Evolutionary conservation across 148 eudicot genomes (phyloP).

Genomic region (Oxyria digyna): DNA sequence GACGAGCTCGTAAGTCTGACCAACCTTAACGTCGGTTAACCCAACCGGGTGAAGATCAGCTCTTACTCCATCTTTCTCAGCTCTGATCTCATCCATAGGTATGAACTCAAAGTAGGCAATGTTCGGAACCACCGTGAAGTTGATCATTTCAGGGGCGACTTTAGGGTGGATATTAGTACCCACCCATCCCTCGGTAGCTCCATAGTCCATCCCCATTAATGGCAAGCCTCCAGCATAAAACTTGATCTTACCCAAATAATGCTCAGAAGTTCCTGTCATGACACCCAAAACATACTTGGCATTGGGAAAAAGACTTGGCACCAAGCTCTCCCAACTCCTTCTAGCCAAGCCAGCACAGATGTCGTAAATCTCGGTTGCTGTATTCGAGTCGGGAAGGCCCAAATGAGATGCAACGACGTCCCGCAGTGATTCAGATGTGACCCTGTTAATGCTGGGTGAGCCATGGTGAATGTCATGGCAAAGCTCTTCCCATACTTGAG

Average conservation of each 20-base stretch:
- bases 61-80: background rate
- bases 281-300: slow-evolving; percentile 46
- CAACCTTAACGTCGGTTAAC: slow-evolving; percentile 44
- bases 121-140: slow-evolving; percentile 43
- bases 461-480: slow-evolving; percentile 9
- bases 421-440: background rate
- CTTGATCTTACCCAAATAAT: slow-evolving; percentile 38
- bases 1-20: slow-evolving; percentile 52
- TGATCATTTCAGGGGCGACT: slow-evolving; percentile 34
- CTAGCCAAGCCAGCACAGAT: slow-evolving; percentile 21
- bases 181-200: slow-evolving; percentile 59
- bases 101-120: slow-evolving; percentile 65
- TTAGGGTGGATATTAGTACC: slow-evolving; percentile 59
- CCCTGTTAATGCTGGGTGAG: background rate
- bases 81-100: slow-evolving; percentile 28
- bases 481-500: slow-evolving; percentile 8
- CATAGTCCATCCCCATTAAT: slow-evolving; percentile 47
- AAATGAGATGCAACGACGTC: background rate
- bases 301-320: slow-evolving; percentile 46
- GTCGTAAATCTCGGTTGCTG: background rate
- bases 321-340: slow-evolving; percentile 46
- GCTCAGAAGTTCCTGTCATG: slow-evolving; percentile 70
- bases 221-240: slow-evolving; percentile 46
- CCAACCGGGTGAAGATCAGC: slow-evolving; percentile 35
- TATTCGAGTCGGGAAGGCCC: slow-evolving; percentile 6